Conservation (phyloP, 2,329 filamentous ascomycete genomes). For the Ophiostoma sp. region DNA sequence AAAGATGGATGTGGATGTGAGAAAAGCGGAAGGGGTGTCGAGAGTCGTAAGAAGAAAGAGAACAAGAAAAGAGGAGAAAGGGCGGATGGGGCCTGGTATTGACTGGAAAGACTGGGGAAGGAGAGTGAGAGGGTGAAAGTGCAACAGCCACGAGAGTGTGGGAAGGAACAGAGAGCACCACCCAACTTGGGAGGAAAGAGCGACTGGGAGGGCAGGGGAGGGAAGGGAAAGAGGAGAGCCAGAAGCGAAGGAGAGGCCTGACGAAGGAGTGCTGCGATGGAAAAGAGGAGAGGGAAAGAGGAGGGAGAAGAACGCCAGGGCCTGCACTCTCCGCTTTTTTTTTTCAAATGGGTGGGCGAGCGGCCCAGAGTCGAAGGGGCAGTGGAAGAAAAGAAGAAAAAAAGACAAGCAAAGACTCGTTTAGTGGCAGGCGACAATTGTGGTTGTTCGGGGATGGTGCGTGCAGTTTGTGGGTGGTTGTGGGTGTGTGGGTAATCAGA, state of each 20-base stretch:
- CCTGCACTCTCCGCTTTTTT: constrained; percentile 1
- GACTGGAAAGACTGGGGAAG: constrained; percentile 6
- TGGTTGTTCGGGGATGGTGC: constrained; percentile 12
- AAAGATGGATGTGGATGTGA: constrained; percentile 15
- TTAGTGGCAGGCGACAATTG: background rate
- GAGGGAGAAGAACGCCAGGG: constrained; percentile 1
- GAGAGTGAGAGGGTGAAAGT: background rate
- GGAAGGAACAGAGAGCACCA: background rate
- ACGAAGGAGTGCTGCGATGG: background rate
- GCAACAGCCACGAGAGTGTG: background rate
- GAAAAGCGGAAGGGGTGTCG: constrained; percentile 19
- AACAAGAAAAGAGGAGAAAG: constrained; percentile 12
- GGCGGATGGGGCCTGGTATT: background rate
- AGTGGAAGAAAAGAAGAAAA: constrained; percentile 7
- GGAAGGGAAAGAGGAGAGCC: background rate
- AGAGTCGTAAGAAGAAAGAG: background rate
- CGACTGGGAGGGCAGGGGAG: background rate
- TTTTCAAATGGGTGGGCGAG: constrained; percentile 6
- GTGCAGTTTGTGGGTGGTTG: constrained; percentile 14
- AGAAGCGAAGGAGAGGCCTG: constrained; percentile 2
- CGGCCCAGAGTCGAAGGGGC: constrained; percentile 8
- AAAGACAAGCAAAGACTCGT: background rate
- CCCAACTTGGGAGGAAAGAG: background rate
- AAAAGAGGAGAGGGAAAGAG: constrained; percentile 7
- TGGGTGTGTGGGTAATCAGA: constrained; percentile 18